phyloP scores from a whole-genome alignment of 2,329 filamentous ascomycete species.

The Venturia nashicola region DNA sequence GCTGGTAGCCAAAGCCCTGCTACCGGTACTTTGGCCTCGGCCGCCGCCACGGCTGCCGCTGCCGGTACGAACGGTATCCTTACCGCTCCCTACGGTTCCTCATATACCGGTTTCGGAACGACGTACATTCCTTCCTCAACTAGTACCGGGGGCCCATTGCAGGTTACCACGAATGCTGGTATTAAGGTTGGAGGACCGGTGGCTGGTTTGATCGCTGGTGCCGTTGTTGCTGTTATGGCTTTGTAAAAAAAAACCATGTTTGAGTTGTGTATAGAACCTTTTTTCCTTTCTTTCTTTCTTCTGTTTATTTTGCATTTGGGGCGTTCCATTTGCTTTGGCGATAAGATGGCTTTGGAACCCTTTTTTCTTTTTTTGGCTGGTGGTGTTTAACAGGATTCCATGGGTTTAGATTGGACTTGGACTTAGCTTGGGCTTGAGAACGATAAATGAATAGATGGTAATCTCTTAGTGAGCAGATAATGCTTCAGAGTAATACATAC shows the following conservation, averaged over 20 bases:
- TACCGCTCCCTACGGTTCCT: background rate
- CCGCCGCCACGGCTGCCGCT: background rate
- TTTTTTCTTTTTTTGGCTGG: no score
- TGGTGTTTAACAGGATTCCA: no score
- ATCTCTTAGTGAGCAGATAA: no score
- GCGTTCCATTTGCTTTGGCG: no score
- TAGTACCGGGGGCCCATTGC: background rate
- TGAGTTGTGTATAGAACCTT: background rate
- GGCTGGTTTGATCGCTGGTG: background rate
- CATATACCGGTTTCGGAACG: background rate
- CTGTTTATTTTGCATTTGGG: no score
- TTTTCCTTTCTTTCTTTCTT: background rate
- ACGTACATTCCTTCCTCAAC: background rate
- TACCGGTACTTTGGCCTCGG: background rate
- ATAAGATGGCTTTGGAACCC: no score
- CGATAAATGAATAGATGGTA: no score
- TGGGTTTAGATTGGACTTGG: no score
- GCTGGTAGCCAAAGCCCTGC: background rate
- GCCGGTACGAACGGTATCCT: background rate
- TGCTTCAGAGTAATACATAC: no score
- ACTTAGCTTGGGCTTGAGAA: no score
- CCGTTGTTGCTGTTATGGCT: background rate
- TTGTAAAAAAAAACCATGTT: background rate
- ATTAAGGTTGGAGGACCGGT: background rate
- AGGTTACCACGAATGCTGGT: conserved; percentile 1